Percentiles rank a stretch among this genome's conserved stretches.
phyloP scores from a whole-genome alignment of 495 filamentous ascomycete genomes.

The Lepraria neglecta region DNA sequence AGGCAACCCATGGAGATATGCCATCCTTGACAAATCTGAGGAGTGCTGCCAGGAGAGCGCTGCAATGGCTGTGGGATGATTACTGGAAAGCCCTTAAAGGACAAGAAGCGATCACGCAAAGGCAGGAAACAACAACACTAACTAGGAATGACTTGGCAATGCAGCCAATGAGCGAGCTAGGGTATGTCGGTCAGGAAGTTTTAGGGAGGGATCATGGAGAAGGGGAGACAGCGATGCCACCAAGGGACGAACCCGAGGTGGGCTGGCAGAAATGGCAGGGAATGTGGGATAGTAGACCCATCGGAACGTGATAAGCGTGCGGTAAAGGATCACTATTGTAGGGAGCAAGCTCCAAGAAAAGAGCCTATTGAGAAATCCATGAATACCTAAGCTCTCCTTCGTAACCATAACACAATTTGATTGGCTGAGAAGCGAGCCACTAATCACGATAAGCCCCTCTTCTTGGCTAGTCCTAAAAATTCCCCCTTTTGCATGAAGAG shows the following conservation, averaged over 20 bases:
- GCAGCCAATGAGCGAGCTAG: background rate
- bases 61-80: slow-evolving; percentile 81
- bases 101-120: background rate
- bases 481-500: background rate
- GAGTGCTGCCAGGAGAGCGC: slow-evolving; percentile 54
- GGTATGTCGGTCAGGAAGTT: slow-evolving; percentile 46
- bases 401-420: background rate
- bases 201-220: slow-evolving; percentile 56
- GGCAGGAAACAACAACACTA: background rate
- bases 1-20: slow-evolving; percentile 81
- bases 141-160: background rate
- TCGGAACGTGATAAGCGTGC: slow-evolving; percentile 31
- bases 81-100: slow-evolving; percentile 58
- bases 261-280: slow-evolving; percentile 49
- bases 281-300: slow-evolving; percentile 55
- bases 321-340: background rate
- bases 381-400: background rate
- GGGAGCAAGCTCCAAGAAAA: background rate
- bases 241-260: slow-evolving; percentile 17
- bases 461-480: background rate
- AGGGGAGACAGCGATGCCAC: background rate
- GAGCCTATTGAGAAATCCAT: background rate
- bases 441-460: slow-evolving; percentile 10
- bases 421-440: slow-evolving; percentile 14
- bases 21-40: slow-evolving; percentile 67